These are phyloP conservation scores for Schwanniomyces vanrijiae DNA, from an alignment of 805 yeast genomes.

Conservation along the genomic window DNA sequence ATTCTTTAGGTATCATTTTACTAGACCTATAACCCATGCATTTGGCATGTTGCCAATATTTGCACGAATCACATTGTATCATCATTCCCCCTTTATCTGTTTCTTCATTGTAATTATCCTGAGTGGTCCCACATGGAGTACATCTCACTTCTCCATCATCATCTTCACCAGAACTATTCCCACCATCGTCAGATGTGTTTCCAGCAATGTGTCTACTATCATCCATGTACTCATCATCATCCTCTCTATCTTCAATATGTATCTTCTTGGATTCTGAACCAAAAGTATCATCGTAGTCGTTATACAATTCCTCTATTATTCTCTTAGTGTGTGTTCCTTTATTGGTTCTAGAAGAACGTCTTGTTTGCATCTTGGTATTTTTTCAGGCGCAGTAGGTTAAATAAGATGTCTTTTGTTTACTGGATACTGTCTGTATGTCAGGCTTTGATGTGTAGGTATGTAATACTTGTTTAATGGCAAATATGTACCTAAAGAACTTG, in stretches of 20 bases:
- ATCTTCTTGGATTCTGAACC: neutral
- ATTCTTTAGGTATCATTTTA: conserved; percentile 44
- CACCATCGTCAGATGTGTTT: conserved; percentile 9
- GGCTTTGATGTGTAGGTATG: neutral
- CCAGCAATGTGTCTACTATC: conserved; percentile 7
- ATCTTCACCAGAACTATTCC: conserved; percentile 2
- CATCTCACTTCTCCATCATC: conserved; percentile 53
- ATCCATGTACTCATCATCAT: conserved; percentile 9
- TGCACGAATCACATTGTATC: conserved; percentile 67
- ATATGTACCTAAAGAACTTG: neutral
- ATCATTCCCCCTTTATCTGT: conserved; percentile 54
- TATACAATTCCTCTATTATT: conserved; percentile 18
- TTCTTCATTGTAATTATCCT: conserved; percentile 57
- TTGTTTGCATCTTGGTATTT: conserved; percentile 7
- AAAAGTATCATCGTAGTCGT: conserved; percentile 2
- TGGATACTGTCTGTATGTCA: neutral
- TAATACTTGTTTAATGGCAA: neutral
- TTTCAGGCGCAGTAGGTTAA: neutral
- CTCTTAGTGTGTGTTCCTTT: conserved; percentile 41
- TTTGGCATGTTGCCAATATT: conserved; percentile 69
- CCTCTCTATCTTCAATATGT: conserved; percentile 3
- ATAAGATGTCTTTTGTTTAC: neutral
- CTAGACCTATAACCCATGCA: conserved; percentile 54
- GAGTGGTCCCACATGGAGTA: conserved; percentile 59
- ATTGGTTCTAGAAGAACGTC: conserved; percentile 38